phyloP scores from a whole-genome alignment of 306 rosid genomes.

The Chamaecrista fasciculata region DNA sequence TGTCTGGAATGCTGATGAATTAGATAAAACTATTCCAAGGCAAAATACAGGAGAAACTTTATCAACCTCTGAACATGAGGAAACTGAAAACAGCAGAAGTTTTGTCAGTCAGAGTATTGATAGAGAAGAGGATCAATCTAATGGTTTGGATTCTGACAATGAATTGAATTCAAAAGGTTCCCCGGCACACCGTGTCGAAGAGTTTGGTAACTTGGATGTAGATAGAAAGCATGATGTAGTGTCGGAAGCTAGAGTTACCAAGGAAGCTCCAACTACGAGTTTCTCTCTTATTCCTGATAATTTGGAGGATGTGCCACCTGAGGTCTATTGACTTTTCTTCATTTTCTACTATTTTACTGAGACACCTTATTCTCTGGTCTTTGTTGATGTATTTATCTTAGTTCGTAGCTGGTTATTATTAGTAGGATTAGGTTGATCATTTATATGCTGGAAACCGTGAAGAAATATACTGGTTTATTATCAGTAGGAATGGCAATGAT shows the following conservation, averaged over 20 bases:
- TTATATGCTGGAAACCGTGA: no score
- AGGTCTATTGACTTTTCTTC: conserved; percentile 54
- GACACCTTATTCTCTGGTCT: conserved; percentile 24
- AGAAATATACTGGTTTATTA: no score
- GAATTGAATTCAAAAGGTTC: conserved; percentile 60
- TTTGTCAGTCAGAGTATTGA: conserved; percentile 36
- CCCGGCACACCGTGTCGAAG: conserved; percentile 45
- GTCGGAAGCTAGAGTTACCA: conserved; percentile 45
- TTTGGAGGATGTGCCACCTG: conserved; percentile 87
- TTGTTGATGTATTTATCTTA: conserved; percentile 7
- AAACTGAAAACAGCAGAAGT: conserved; percentile 42
- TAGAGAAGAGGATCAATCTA: conserved; percentile 36
- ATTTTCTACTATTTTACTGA: conserved; percentile 30
- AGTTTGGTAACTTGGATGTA: conserved; percentile 35
- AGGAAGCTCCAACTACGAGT: conserved; percentile 40
- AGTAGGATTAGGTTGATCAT: conserved; percentile 15
- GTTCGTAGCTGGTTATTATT: conserved; percentile 23
- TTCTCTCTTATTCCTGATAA: conserved; percentile 32
- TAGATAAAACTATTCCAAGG: conserved; percentile 39
- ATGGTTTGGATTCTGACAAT: conserved; percentile 70
- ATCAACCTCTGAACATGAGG: conserved; percentile 70
- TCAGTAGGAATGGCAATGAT: conserved; percentile 11
- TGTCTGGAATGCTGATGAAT: conserved; percentile 61
- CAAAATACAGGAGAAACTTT: conserved; percentile 49
- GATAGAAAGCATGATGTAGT: conserved; percentile 46